phyloP scores from a whole-genome alignment of 176 grass and related monocot species.

The Oropetium thomaeum region DNA sequence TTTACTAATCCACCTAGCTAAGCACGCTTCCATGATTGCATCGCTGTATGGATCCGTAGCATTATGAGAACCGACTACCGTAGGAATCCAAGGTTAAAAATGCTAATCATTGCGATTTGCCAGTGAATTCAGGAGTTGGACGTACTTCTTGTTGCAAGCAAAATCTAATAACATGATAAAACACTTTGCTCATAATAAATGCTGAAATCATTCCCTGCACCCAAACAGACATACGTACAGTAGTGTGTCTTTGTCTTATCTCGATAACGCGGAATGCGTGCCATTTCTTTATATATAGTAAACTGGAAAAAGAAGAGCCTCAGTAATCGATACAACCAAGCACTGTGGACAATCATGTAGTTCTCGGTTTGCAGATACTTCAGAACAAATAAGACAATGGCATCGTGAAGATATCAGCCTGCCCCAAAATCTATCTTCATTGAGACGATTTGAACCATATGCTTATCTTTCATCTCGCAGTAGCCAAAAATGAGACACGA shows the following conservation, averaged over 20 bases:
- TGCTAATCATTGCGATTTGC: not conserved
- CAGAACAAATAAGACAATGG: not conserved
- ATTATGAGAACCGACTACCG: not conserved
- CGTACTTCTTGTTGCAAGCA: not conserved
- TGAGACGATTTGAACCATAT: not conserved
- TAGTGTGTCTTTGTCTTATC: not conserved
- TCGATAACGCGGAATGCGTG: not conserved
- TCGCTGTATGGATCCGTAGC: not conserved
- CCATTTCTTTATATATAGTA: too few relatives aligned
- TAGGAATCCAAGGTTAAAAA: not conserved
- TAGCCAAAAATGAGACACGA: not conserved
- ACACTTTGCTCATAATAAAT: not conserved
- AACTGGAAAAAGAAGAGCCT: too few relatives aligned
- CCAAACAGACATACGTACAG: not conserved
- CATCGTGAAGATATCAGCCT: constrained; percentile 4
- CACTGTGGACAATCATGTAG: not conserved
- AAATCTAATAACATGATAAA: not conserved
- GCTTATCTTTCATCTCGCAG: not conserved
- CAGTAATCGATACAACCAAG: not conserved
- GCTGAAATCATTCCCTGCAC: not conserved
- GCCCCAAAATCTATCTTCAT: not conserved
- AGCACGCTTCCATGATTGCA: constrained; percentile 12
- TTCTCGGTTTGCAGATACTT: not conserved
- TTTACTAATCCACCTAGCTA: not conserved
- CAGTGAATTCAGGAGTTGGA: not conserved